Conservation (phyloP, 192 early-diverging fungal species). For the Coemansia sp. region DNA sequence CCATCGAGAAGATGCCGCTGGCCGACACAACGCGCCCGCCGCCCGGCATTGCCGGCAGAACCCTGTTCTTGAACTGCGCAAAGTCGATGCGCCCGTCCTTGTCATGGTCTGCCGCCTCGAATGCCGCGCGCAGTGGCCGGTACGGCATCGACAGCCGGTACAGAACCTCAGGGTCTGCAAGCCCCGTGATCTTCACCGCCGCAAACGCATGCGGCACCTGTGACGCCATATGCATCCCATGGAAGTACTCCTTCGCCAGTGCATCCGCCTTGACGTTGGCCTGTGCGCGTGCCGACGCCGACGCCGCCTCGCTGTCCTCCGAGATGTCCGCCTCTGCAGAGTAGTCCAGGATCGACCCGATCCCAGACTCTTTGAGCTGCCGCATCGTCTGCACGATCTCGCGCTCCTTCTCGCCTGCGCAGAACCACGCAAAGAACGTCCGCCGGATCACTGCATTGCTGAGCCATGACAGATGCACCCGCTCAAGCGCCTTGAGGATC, state of each 20-base stretch:
- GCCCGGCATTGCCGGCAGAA: conserved; percentile 38
- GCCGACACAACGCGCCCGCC: conserved; percentile 29
- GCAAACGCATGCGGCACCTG: conserved; percentile 71
- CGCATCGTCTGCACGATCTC: conserved; percentile 86
- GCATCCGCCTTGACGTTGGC: conserved; percentile 68
- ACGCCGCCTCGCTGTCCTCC: conserved; percentile 54
- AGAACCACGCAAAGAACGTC: conserved; percentile 86
- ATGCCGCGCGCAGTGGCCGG: conserved; percentile 40
- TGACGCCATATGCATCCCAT: conserved; percentile 71
- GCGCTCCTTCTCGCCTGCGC: conserved; percentile 80
- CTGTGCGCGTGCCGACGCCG: conserved; percentile 49
- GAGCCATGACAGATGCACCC: conserved; percentile 39
- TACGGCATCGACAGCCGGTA: conserved; percentile 63
- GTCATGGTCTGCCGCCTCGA: conserved; percentile 56
- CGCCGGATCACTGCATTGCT: conserved; percentile 73
- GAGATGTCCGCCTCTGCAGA: conserved; percentile 83
- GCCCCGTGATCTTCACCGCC: conserved; percentile 87
- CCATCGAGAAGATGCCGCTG: conserved; percentile 48
- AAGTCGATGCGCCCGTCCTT: conserved; percentile 57
- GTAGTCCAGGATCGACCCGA: conserved; percentile 87
- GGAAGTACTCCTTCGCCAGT: conserved; percentile 65
- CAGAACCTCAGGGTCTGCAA: conserved; percentile 73
- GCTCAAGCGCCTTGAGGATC: conserved; percentile 30
- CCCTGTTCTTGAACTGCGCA: conserved; percentile 43
- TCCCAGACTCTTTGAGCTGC: conserved; percentile 57